phyloP scores from a whole-genome alignment of 192 early-diverging fungal species.

The Thoreauomyces humboldtii region DNA sequence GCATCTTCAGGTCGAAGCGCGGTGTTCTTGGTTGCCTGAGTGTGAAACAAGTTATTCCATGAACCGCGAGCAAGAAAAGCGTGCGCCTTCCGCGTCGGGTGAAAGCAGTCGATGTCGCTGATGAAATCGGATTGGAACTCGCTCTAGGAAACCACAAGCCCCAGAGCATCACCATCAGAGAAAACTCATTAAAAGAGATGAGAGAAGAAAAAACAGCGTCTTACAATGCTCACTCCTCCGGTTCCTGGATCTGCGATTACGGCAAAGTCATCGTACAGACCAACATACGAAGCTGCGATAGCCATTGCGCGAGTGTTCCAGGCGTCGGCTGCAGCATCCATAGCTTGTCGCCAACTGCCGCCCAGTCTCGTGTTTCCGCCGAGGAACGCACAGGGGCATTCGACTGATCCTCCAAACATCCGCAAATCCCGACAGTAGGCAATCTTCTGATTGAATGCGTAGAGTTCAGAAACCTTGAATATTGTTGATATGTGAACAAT shows the following conservation, averaged over 20 bases:
- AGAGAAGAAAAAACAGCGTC: no score
- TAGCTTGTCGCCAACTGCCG: neutral
- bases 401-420: neutral
- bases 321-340: constrained; percentile 1
- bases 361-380: neutral
- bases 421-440: neutral
- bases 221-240: neutral
- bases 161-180: neutral
- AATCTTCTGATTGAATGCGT: neutral
- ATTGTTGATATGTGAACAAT: constrained; percentile 1
- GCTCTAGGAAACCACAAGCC: neutral
- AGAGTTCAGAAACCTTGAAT: constrained; percentile 2
- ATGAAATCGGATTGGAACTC: neutral
- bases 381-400: constrained; percentile 2
- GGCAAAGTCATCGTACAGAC: constrained; percentile 15
- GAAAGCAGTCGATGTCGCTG: constrained; percentile 15
- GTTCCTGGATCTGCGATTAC: constrained; percentile 5
- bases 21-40: neutral
- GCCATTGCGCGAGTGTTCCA: constrained; percentile 6
- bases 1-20: neutral
- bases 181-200: neutral
- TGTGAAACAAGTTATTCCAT: constrained; percentile 3
- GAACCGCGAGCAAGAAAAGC: neutral
- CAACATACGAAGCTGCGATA: neutral
- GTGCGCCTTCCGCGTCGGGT: neutral